Conservation (phyloP, 2,329 filamentous ascomycete genomes). For the Cylindrodendrum hubeiense region DNA sequence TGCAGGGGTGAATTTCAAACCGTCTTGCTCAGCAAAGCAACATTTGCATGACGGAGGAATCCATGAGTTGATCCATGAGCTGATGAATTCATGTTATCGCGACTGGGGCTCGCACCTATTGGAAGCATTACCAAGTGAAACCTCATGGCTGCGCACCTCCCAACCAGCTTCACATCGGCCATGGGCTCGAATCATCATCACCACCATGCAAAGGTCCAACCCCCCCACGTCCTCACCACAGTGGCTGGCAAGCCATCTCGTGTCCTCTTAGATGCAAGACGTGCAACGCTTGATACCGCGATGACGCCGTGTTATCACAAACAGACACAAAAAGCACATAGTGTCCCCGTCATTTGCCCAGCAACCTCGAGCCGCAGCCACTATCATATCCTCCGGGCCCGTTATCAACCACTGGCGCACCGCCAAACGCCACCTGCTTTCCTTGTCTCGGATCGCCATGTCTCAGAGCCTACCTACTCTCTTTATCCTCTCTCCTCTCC, state of each 20-base stretch:
- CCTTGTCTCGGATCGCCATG: conserved; percentile 2
- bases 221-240: conserved; percentile 1
- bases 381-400: background rate
- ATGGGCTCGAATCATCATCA: background rate
- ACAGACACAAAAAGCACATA: background rate
- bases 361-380: background rate
- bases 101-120: too few relatives aligned
- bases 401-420: background rate
- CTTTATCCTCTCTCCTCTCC: background rate
- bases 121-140: background rate
- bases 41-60: background rate
- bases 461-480: background rate
- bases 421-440: background rate
- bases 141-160: background rate
- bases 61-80: background rate
- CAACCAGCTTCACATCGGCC: background rate
- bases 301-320: background rate
- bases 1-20: conserved; percentile 1
- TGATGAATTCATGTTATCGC: background rate
- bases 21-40: background rate
- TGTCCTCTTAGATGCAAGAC: background rate
- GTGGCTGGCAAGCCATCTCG: conserved; percentile 14
- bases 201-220: background rate
- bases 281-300: background rate
- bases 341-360: background rate